Evolutionary conservation across 768 basidiomycete genomes (phyloP), one percentile per base, ranked within the genome.

Genomic region (Leccinum subgranulosum): DNA sequence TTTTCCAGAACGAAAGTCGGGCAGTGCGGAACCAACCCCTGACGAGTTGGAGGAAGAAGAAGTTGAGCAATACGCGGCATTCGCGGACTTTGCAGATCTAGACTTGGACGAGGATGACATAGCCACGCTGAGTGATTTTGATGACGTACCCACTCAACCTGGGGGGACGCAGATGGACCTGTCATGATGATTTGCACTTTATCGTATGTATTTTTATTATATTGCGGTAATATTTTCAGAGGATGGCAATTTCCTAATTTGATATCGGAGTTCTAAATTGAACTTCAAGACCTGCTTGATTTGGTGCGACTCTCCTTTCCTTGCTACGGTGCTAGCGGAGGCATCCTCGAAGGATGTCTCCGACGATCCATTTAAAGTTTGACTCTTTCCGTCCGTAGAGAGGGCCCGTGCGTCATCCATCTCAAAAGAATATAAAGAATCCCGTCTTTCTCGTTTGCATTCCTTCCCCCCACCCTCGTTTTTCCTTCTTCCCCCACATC

Each of bases 31-130:
- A 49, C 70, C 69, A 25, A 74, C 69, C 0, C 81, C 81, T 0
- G 77, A 74, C 1, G 84, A 84, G 41, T 64, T 80, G 9, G 80
- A 83, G 8, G 79, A 84, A 51, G 84, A 81, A 58, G 85, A 86
- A 60, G 86, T 15, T 34, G 34, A 34, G 34, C 34, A 34, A 34
- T 34, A 15, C 34, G 41, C 75, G 2, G 74, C 75, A 0, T 31
- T 78, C 1, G 77, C 73, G 2, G 81, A 81, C 19, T 80, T 83
- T 57, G 80, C 78, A 21, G 80, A 82, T 63, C 60, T 83, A 17
- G 70, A 73, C 19, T 49, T 64, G 10, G 29, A 25, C 1, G 21
- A 29, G 3, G 64, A 66, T 5, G 63, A 67, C 39, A 55, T 60
- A 36, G 57, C 62, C 5, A 39, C 58, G 9, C 56, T 60, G 34